phyloP scores from a whole-genome alignment of 352 stramenopile species.

The Phytophthora citrophthora region DNA sequence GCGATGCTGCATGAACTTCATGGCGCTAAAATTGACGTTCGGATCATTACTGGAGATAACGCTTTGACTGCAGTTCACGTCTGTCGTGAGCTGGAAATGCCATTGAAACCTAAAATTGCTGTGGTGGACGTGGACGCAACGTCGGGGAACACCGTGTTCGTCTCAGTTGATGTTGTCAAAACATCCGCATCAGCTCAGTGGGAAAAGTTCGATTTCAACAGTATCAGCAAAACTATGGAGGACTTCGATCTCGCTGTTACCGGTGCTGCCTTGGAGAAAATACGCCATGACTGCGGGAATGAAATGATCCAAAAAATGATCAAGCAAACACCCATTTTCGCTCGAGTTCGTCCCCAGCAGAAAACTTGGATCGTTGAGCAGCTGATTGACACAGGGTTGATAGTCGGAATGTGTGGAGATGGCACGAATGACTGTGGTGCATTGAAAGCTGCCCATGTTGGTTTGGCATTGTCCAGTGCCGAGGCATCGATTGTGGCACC shows the following conservation, averaged over 20 bases:
- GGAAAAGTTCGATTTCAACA: constrained; percentile 36
- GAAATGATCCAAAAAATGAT: constrained; percentile 51
- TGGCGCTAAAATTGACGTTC: constrained; percentile 59
- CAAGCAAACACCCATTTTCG: constrained; percentile 56
- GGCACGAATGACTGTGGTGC: constrained; percentile 88
- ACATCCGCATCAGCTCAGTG: constrained; percentile 19
- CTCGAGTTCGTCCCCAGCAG: constrained; percentile 56
- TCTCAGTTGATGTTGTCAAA: constrained; percentile 41
- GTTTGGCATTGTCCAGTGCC: constrained; percentile 80
- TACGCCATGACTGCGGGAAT: constrained; percentile 33
- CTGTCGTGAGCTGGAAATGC: constrained; percentile 48
- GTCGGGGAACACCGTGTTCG: constrained; percentile 27
- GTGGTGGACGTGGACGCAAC: constrained; percentile 46
- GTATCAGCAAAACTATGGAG: constrained; percentile 28
- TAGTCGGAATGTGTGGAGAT: constrained; percentile 65
- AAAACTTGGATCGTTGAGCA: constrained; percentile 68
- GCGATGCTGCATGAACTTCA: constrained; percentile 66
- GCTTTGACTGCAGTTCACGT: constrained; percentile 54
- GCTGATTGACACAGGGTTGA: constrained; percentile 49
- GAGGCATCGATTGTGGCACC: constrained; percentile 88
- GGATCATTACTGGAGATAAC: constrained; percentile 82
- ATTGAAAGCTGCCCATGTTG: constrained; percentile 86
- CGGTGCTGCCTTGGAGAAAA: constrained; percentile 49
- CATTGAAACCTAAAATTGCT: constrained; percentile 41
- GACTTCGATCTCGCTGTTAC: constrained; percentile 58